A percentile compares a stretch with the other conserved stretches of the same genome.
Evolutionary conservation across 1,284 basidiomycete species (phyloP).

Genomic region (Coriolopsis trogii): DNA sequence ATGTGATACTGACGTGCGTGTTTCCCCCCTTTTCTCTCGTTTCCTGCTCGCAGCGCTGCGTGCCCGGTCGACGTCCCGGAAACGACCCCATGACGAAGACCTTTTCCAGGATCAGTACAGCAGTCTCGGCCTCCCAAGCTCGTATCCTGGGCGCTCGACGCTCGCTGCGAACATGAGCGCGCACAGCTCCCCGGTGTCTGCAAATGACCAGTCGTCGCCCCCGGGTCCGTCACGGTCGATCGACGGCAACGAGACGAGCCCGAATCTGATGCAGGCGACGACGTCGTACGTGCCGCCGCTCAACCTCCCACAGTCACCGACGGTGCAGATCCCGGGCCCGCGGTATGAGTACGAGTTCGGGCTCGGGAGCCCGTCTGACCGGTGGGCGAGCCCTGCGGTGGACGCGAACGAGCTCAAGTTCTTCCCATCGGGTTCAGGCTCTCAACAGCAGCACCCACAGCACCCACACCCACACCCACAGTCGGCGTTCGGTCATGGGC

Average conservation of each 20-base stretch:
- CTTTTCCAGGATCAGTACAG: conserved; percentile 42
- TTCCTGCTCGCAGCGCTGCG: conserved; percentile 58
- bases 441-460: conserved; percentile 10
- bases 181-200: conserved; percentile 77
- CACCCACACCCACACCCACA: neutral
- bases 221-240: conserved; percentile 46
- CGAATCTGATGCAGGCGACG: conserved; percentile 25
- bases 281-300: conserved; percentile 23
- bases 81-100: conserved; percentile 68
- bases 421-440: conserved; percentile 27
- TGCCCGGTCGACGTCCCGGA: conserved; percentile 74
- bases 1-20: conserved; percentile 20
- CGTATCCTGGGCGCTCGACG: conserved; percentile 40
- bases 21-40: conserved; percentile 5
- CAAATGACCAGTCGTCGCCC: conserved; percentile 66
- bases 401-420: conserved; percentile 32
- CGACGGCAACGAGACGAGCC: conserved; percentile 33
- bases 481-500: conserved; percentile 14
- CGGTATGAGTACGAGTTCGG: conserved; percentile 61
- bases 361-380: conserved; percentile 36
- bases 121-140: conserved; percentile 33
- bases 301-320: conserved; percentile 31
- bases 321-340: conserved; percentile 38
- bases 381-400: conserved; percentile 30
- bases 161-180: conserved; percentile 59